These are phyloP conservation scores for Neonothopanus nambi DNA, from an alignment of 1,284 basidiomycete species.

Conservation along the genomic window DNA sequence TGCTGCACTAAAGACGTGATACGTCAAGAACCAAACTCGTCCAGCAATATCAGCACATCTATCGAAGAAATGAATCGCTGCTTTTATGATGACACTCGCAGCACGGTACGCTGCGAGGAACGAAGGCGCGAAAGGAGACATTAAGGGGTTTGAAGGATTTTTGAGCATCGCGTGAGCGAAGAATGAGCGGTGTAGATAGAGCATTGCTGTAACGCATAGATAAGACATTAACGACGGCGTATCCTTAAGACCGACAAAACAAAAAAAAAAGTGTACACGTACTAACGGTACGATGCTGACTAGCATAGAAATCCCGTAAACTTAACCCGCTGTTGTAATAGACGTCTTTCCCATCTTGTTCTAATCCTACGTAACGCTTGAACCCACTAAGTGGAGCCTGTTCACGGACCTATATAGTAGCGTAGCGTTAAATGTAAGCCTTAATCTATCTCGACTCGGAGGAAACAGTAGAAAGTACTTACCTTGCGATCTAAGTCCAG, in stretches of 20 bases:
- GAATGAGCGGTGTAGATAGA: slow-evolving; percentile 50
- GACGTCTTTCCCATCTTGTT: slow-evolving; percentile 38
- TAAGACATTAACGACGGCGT: not conserved
- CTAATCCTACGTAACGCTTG: slow-evolving; percentile 38
- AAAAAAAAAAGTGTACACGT: slow-evolving; percentile 21
- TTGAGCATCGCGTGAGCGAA: slow-evolving; percentile 51
- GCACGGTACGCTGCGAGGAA: slow-evolving; percentile 48
- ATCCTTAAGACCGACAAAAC: not conserved
- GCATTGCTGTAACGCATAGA: slow-evolving; percentile 35
- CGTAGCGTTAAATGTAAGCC: not conserved
- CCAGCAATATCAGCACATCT: slow-evolving; percentile 42
- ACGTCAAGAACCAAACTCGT: slow-evolving; percentile 46
- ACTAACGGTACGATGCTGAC: slow-evolving; percentile 49
- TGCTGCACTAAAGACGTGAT: slow-evolving; percentile 48
- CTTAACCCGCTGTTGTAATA: slow-evolving; percentile 42
- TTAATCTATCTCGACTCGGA: not conserved
- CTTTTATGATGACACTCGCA: slow-evolving; percentile 48
- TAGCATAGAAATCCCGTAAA: slow-evolving; percentile 43
- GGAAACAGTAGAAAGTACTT: too few relatives aligned
- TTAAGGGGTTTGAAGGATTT: slow-evolving; percentile 43
- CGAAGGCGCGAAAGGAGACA: slow-evolving; percentile 47
- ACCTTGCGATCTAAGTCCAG: slow-evolving; percentile 40
- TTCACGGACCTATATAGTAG: slow-evolving; percentile 13
- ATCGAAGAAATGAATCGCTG: slow-evolving; percentile 44
- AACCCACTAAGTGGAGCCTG: slow-evolving; percentile 38